Percentiles rank a stretch among this genome's conserved stretches.
phyloP scores from a whole-genome alignment of 257 asterid species.

The Salvia rosmarinus region DNA sequence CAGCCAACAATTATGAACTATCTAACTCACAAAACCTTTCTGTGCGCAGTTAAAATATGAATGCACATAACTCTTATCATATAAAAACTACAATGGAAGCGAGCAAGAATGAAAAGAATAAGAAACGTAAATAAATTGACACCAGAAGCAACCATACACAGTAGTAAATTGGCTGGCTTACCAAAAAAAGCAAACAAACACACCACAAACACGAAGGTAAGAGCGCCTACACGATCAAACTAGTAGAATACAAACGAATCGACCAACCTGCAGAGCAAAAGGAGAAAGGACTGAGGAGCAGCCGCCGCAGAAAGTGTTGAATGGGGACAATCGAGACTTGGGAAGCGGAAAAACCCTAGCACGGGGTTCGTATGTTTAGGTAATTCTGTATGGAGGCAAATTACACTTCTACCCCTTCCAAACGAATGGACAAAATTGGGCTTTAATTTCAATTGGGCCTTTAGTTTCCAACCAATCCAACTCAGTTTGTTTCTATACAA shows the following conservation, averaged over 20 bases:
- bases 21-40: not conserved
- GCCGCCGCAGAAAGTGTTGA: not conserved
- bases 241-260: no score
- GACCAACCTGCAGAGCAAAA: slow-evolving; percentile 24
- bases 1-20: slow-evolving; percentile 12
- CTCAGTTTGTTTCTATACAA: no score
- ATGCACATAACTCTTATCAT: not conserved
- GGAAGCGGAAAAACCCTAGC: slow-evolving; percentile 19
- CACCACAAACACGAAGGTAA: not conserved
- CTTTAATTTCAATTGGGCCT: not conserved
- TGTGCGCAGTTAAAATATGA: not conserved
- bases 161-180: not conserved
- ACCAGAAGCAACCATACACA: not conserved
- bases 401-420: slow-evolving; percentile 25
- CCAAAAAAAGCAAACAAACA: not conserved
- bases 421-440: not conserved
- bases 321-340: not conserved
- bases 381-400: not conserved
- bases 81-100: not conserved
- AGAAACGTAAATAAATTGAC: not conserved
- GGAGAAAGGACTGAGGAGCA: not conserved
- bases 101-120: not conserved
- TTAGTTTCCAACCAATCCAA: no score
- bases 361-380: not conserved
- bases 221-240: not conserved